Percentiles rank a stretch among this genome's conserved stretches.
These are phyloP conservation scores for Parastagonospora avenae DNA, from an alignment of 2,329 filamentous ascomycete species.

Conservation along the genomic window DNA sequence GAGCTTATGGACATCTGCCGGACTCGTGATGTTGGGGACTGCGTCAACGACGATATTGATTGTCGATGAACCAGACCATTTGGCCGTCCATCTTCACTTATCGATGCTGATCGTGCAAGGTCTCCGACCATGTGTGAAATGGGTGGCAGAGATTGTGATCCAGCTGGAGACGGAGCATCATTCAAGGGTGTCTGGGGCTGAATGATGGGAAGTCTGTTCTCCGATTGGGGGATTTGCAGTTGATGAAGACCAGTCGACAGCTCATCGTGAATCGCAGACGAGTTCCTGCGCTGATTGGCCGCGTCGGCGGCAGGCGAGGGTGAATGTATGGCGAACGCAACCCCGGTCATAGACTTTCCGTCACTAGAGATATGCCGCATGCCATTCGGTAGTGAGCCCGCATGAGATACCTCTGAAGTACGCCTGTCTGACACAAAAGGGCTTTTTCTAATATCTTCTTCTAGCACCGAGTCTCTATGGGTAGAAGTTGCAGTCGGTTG, in stretches of 20 bases:
- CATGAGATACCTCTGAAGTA: constrained; percentile 13
- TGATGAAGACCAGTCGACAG: constrained; percentile 34
- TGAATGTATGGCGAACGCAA: constrained; percentile 10
- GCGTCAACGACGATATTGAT: constrained; percentile 43
- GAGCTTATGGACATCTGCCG: constrained; percentile 43
- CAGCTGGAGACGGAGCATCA: constrained; percentile 39
- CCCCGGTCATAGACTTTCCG: constrained; percentile 4
- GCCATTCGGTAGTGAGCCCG: constrained; percentile 7
- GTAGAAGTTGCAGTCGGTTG: constrained; percentile 14
- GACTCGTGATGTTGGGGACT: constrained; percentile 42
- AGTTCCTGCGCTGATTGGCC: constrained; percentile 20
- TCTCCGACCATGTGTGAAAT: constrained; percentile 41
- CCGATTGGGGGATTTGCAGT: constrained; percentile 38
- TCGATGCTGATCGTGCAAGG: constrained; percentile 40
- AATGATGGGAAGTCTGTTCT: constrained; percentile 43
- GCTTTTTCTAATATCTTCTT: constrained; percentile 14
- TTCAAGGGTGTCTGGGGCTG: constrained; percentile 40
- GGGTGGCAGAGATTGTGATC: constrained; percentile 35
- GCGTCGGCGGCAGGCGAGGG: constrained; percentile 13
- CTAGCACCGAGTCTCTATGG: constrained; percentile 23
- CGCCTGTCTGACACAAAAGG: constrained; percentile 14
- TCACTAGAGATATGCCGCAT: constrained; percentile 8
- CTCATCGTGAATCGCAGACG: constrained; percentile 27
- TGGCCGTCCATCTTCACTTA: constrained; percentile 33
- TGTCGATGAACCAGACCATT: constrained; percentile 40